Conservation (phyloP, 192 early-diverging fungal species). For the Rhizophlyctis rosea region DNA sequence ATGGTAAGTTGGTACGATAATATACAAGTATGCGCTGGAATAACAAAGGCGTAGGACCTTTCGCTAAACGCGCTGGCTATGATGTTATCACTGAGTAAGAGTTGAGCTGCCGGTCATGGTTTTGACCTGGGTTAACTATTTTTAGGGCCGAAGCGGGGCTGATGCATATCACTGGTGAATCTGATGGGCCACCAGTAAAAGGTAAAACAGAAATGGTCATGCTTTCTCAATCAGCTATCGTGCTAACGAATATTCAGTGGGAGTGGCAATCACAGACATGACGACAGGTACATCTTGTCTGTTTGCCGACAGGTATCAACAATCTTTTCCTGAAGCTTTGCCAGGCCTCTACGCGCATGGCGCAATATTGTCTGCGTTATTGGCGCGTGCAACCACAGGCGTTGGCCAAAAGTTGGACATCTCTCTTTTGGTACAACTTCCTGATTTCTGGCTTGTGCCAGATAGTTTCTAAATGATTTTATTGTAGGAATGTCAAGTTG, state of each 20-base stretch:
- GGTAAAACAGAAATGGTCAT: no score
- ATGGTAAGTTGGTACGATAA: no score
- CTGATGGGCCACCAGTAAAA: constrained; percentile 79
- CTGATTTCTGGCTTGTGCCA: constrained; percentile 1
- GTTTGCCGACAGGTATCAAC: background rate
- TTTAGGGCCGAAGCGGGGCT: constrained; percentile 71
- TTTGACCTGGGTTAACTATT: background rate
- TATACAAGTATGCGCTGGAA: no score
- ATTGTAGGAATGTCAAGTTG: constrained; percentile 72
- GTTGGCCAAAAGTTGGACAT: constrained; percentile 85
- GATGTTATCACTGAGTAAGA: constrained; percentile 58
- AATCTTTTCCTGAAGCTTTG: background rate
- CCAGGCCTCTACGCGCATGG: constrained; percentile 82
- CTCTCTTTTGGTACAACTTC: constrained; percentile 65
- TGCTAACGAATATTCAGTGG: no score
- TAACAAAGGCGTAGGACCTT: no score
- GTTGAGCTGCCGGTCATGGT: background rate
- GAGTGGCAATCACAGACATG: constrained; percentile 92
- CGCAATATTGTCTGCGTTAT: constrained; percentile 83
- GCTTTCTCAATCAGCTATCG: no score
- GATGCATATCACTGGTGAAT: constrained; percentile 96
- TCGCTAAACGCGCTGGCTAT: constrained; percentile 75
- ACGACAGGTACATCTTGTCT: constrained; percentile 10
- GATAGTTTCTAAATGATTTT: background rate
- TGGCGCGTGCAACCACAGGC: constrained; percentile 62